Conservation (phyloP, 345 rosid species). For the Citrus sp. region DNA sequence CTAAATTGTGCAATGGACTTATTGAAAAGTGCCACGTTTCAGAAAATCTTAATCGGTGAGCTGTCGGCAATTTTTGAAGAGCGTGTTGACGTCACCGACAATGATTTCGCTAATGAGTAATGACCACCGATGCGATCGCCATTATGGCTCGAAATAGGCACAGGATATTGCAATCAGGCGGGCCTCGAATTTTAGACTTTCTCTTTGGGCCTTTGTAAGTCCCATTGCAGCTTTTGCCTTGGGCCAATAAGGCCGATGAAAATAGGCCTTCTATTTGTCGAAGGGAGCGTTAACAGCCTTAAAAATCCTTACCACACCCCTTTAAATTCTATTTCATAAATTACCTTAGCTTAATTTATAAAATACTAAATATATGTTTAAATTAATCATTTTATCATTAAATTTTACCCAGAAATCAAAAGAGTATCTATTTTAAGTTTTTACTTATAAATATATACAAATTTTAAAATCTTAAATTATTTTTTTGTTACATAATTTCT, state of each 20-base stretch:
- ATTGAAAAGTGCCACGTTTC: neutral
- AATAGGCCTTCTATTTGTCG: neutral
- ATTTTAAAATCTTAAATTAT: no score
- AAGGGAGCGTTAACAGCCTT: no score
- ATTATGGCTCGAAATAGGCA: neutral
- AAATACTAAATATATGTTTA: no score
- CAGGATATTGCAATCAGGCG: neutral
- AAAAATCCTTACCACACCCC: no score
- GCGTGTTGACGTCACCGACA: constrained; percentile 17
- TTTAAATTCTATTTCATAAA: no score
- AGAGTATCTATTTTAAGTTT: no score
- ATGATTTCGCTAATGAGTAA: neutral
- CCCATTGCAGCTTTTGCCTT: neutral
- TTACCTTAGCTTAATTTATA: no score
- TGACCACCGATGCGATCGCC: neutral
- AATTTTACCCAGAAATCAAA: no score
- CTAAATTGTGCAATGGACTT: neutral
- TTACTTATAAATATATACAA: no score
- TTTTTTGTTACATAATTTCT: no score
- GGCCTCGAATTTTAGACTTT: neutral
- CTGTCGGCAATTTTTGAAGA: constrained; percentile 12
- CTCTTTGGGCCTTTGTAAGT: neutral
- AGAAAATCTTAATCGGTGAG: neutral
- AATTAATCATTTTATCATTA: no score
- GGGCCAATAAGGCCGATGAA: neutral